These are phyloP conservation scores for Ceriops decandra DNA, from an alignment of 345 rosid species.

Conservation along the genomic window DNA sequence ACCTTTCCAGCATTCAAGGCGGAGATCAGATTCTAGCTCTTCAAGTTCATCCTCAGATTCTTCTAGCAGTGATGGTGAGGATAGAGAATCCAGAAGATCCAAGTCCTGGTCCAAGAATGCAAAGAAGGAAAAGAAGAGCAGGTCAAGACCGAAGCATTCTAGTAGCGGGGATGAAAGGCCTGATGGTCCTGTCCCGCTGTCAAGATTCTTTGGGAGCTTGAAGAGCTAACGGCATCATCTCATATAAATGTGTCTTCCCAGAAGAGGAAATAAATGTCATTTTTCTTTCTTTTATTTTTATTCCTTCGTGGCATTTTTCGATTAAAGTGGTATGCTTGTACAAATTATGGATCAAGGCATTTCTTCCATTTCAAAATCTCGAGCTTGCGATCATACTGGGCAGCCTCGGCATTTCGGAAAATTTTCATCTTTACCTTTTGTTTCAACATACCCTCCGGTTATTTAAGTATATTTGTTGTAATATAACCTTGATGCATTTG, in stretches of 20 bases:
- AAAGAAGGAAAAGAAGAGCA: conserved; percentile 70
- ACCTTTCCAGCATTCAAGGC: conserved; percentile 63
- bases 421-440: too few species aligned
- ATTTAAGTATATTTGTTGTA: too few species aligned
- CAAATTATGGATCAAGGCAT: neutral
- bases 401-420: too few species aligned
- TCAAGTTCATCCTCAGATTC: conserved; percentile 65
- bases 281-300: neutral
- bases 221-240: conserved; percentile 42
- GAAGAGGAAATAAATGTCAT: conserved; percentile 7
- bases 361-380: neutral
- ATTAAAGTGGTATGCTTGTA: neutral
- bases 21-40: conserved; percentile 52
- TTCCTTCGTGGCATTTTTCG: neutral
- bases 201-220: conserved; percentile 75
- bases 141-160: conserved; percentile 53
- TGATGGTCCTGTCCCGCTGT: conserved; percentile 83
- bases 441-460: too few species aligned
- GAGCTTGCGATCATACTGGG: too few species aligned
- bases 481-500: too few species aligned
- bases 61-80: conserved; percentile 77
- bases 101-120: conserved; percentile 71
- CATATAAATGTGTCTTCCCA: conserved; percentile 6
- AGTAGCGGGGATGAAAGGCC: conserved; percentile 43
- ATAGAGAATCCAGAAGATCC: conserved; percentile 63